Base-by-base conservation (phyloP, 2,329 filamentous ascomycete species). In the Aspergillus ibericus region DNA sequence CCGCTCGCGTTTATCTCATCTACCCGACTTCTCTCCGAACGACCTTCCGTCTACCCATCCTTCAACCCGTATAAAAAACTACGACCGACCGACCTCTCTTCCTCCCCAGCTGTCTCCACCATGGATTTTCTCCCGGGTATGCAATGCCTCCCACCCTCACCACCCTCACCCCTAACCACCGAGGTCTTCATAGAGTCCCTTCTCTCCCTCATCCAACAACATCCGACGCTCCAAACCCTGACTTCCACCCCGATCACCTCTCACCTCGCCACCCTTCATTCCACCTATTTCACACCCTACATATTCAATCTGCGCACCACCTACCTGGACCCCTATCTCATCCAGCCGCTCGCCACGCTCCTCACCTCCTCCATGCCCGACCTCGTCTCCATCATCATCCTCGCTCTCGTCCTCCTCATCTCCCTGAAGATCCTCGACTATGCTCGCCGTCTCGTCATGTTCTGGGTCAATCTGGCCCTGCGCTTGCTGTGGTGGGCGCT, bases 381-480 rank as follows among this genome's bases (percentile, higher is more conserved):
- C 54, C 63, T 79, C 29, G 44, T 72, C 46, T 73, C 75, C 12
- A 62, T 78, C 18, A 53, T 76, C 7, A 58, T 87, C 8, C 78
- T 90, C 4, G 75, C 88, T 46, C 65, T 87, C 29, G 76, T 87
- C 56, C 74, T 93, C 53, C 80, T 92, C 70, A 72, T 93, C 57
- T 82, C 81, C 12, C 75, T 88, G 59, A 84, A 85, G 63, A 79
- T 95, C 42, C 77, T 88, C 63, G 83, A 88, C 71, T 88, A 89
- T 78, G 78, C 92, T 16, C 86, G 87, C 61, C 84, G 91, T 60
- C 77, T 91, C 18, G 81, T 96, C 58, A 78, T 92, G 70, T 96
- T 88, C 79, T 92, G 91, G 86, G 84, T 92, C 53, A 80, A 83
- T n/a, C 70, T 96, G 56, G 81, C 82, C 10, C 73, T 91, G 62